A percentile compares a stretch with the other conserved stretches of the same genome.
Conservation (phyloP, 306 rosid species). For the Vicia faba region DNA sequence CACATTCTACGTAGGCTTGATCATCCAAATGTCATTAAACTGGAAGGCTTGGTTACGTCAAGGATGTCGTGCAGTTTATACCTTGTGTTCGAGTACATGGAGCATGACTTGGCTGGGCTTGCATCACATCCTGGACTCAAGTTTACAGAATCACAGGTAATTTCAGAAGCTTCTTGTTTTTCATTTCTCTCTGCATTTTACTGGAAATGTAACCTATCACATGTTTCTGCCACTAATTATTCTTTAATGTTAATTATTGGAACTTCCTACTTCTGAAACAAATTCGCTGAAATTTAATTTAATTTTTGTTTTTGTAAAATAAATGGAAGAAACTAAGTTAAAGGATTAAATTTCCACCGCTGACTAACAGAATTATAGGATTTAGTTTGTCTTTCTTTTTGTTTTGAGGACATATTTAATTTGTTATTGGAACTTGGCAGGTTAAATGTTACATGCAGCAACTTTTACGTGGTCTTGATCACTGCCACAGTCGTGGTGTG, state of each 20-base stretch:
- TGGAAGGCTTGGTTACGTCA: conserved; percentile 91
- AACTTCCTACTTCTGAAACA: not conserved
- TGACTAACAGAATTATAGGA: too few species aligned
- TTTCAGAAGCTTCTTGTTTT: conserved; percentile 27
- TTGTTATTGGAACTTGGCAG: conserved; percentile 55
- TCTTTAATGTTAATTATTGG: not conserved
- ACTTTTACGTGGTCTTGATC: conserved; percentile 83
- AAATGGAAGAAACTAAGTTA: too few species aligned
- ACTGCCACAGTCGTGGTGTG: conserved; percentile 83
- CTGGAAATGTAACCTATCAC: conserved; percentile 10
- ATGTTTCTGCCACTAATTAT: not conserved
- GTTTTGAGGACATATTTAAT: conserved; percentile 10
- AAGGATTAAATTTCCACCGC: too few species aligned
- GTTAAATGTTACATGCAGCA: conserved; percentile 96
- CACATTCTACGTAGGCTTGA: conserved; percentile 90
- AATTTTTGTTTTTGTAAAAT: too few species aligned
- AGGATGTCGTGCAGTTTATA: conserved; percentile 97
- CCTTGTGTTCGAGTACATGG: conserved; percentile 98
- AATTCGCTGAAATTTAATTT: conserved; percentile 10
- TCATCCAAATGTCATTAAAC: conserved; percentile 85
- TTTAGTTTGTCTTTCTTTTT: too few species aligned
- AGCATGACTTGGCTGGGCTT: conserved; percentile 91
- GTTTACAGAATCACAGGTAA: conserved; percentile 90
- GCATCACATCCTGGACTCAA: conserved; percentile 91
- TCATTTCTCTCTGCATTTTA: not conserved